Evolutionary conservation across 2,329 filamentous ascomycete species (phyloP).

Genomic region (Colletotrichum orchidophilum): DNA sequence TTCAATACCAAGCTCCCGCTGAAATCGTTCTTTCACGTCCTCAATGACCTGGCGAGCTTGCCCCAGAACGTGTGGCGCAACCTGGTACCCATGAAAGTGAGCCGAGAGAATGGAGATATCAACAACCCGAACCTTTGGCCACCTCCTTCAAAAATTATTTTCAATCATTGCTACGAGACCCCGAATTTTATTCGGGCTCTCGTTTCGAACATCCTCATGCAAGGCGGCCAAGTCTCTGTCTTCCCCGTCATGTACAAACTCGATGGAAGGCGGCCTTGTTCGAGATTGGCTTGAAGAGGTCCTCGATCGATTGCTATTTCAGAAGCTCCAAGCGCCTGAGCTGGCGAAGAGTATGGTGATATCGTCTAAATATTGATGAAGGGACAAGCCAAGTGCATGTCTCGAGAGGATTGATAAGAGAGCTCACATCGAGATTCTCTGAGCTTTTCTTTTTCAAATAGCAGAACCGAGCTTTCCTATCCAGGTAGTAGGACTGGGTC

Average conservation of each 20-base stretch:
- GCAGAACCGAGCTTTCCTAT: too few species aligned
- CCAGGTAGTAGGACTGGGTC: background rate
- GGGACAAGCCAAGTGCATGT: background rate
- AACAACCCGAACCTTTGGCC: background rate
- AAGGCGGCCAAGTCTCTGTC: too few species aligned
- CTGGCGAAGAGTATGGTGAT: background rate
- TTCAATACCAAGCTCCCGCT: background rate
- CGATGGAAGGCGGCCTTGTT: background rate
- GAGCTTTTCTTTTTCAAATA: too few species aligned
- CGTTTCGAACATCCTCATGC: too few species aligned
- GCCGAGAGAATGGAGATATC: background rate
- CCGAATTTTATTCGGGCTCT: background rate
- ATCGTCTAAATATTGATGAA: too few species aligned
- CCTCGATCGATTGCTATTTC: background rate
- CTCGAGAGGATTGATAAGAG: background rate
- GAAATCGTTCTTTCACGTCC: background rate
- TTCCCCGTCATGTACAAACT: background rate
- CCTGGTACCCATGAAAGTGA: too few species aligned
- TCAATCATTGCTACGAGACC: background rate
- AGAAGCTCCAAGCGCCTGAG: background rate
- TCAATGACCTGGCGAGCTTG: background rate
- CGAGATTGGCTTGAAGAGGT: background rate
- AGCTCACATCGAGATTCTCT: background rate
- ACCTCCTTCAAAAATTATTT: background rate
- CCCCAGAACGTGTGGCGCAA: too few species aligned